Evolutionary conservation across 2,329 filamentous ascomycete species (phyloP), one percentile per base, ranked within the genome.

Genomic region (Amphichorda felina): DNA sequence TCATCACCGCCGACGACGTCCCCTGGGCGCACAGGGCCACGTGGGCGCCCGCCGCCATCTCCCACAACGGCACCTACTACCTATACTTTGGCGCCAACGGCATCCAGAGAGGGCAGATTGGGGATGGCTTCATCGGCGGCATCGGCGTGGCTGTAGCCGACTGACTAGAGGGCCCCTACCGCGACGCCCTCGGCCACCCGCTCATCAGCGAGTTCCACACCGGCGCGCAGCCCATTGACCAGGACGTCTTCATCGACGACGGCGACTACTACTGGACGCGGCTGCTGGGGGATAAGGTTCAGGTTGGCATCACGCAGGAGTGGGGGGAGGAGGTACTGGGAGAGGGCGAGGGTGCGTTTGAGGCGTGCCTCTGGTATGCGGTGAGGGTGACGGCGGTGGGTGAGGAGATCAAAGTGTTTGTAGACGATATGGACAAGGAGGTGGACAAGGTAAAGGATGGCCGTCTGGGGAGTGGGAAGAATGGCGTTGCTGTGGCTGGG

Each of bases 21-120:
- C 43, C 53, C 4, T 70, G 66, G 65, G 64, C 62, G 6, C 59
- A 46, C 2, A 53, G 54, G 35, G 64, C 64, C 0, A 49, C 66
- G 15, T 68, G 65, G 66, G 66, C 64, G 2, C 66, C 66, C 0
- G 62, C 64, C 1, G 59, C 65, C 10, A 54, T 63, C 25, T 42
- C 42, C 11, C 55, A 62, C 24, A 53, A 64, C 40, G 61, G 59
- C 9, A 60, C 56, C 28, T 69, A 68, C 45, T 68, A 61, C 42
- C 53, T 70, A 36, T 70, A 70, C 47, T 70, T 68, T 41, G 61
- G 54, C 30, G 66, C 64, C 25, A 68, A 68, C 27, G 65, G 68
- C 36, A 60, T 64, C 30, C 58, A 59, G 49, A 33, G 40, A 17
- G 36, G 47, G 32, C 34, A 39, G 14, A 48, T 38, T n/a, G 36